Conservation (phyloP, 371 early-diverging fungal genomes). For the Entomophthora muscae region DNA sequence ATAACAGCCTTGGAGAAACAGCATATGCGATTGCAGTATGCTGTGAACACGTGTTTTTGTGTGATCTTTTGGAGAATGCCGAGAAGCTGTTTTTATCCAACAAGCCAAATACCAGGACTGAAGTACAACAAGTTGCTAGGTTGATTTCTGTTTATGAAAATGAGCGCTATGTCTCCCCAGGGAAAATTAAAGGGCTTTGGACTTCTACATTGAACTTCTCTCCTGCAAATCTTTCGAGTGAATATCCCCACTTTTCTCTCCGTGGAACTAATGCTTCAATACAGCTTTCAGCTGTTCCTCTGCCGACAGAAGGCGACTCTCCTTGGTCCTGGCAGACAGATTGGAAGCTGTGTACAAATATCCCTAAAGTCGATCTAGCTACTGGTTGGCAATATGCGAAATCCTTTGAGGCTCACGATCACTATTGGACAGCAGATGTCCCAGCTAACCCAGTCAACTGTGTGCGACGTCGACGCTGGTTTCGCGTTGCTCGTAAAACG, state of each 20-base stretch:
- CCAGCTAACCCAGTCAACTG: constrained; percentile 30
- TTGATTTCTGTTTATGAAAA: background rate
- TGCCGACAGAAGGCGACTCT: constrained; percentile 8
- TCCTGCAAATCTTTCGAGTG: background rate
- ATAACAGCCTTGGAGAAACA: constrained; percentile 50
- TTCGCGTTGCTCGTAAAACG: constrained; percentile 15
- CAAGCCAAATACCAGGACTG: constrained; percentile 25
- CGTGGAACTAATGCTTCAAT: background rate
- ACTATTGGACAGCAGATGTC: constrained; percentile 28
- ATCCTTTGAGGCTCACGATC: constrained; percentile 30
- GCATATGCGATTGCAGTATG: constrained; percentile 73
- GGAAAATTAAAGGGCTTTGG: background rate
- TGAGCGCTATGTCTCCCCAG: background rate
- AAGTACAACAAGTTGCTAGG: constrained; percentile 14
- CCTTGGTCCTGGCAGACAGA: constrained; percentile 44
- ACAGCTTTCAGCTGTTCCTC: background rate
- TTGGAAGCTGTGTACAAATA: constrained; percentile 48
- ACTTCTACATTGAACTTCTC: background rate
- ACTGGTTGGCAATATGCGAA: constrained; percentile 55
- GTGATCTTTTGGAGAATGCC: constrained; percentile 40
- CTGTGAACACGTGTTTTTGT: constrained; percentile 50
- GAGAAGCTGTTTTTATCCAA: constrained; percentile 14
- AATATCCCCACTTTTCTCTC: background rate
- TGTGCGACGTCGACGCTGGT: constrained; percentile 58
- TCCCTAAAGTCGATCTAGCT: constrained; percentile 32